These are phyloP conservation scores for Dillenia turbinata DNA, from an alignment of 164 flowering plant genomes.

Conservation along the genomic window DNA sequence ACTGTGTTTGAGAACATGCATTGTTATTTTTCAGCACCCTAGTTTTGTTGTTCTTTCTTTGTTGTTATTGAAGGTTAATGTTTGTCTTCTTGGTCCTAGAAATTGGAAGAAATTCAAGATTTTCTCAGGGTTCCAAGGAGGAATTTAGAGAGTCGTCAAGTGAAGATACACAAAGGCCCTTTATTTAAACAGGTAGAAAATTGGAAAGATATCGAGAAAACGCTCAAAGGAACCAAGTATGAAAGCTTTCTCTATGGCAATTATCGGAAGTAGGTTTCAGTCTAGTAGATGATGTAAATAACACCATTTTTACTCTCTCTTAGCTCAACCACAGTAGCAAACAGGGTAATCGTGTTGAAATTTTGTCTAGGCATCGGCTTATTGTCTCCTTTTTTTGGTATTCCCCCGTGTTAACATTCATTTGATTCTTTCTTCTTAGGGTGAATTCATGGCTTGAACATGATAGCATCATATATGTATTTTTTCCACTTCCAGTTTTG, in stretches of 20 bases:
- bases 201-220: constrained; percentile 63
- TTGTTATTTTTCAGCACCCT: too few relatives aligned
- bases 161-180: constrained; percentile 85
- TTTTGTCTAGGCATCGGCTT: background rate
- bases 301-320: constrained; percentile 3
- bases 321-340: constrained; percentile 2
- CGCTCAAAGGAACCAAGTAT: constrained; percentile 63
- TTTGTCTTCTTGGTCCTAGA: constrained; percentile 30
- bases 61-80: constrained; percentile 3
- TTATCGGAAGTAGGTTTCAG: constrained; percentile 19
- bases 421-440: too few relatives aligned
- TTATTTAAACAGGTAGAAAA: constrained; percentile 62
- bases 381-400: too few relatives aligned
- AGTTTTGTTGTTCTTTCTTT: background rate
- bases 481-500: too few relatives aligned
- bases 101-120: constrained; percentile 45
- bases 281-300: constrained; percentile 18
- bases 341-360: background rate
- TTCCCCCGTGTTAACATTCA: too few relatives aligned
- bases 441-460: too few relatives aligned
- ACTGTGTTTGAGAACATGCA: background rate
- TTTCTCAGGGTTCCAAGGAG: constrained; percentile 60
- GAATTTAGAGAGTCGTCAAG: constrained; percentile 68
- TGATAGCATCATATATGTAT: too few relatives aligned
- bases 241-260: constrained; percentile 46